Percentiles rank a stretch among this genome's conserved stretches.
These are phyloP conservation scores for Wickerhamiella alocasiicola DNA, from an alignment of 805 yeast species.

Conservation along the genomic window DNA sequence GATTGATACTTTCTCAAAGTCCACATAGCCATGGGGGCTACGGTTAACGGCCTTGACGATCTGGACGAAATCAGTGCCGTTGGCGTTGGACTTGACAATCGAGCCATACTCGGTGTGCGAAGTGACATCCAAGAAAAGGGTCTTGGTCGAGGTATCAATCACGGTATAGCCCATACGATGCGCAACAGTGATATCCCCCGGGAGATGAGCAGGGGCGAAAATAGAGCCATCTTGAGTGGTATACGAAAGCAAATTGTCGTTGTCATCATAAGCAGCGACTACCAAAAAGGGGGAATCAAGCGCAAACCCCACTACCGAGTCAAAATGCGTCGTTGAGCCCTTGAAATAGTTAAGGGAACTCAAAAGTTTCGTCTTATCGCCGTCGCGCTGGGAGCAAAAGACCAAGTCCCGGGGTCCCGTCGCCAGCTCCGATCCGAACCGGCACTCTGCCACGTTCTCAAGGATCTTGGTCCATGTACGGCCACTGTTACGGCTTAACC, in stretches of 20 bases:
- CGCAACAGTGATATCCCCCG: constrained; percentile 40
- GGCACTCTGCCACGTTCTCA: constrained; percentile 47
- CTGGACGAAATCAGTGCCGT: constrained; percentile 75
- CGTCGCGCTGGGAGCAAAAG: constrained; percentile 40
- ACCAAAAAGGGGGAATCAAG: constrained; percentile 57
- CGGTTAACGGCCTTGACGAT: constrained; percentile 64
- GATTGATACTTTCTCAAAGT: constrained; percentile 70
- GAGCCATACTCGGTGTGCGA: constrained; percentile 63
- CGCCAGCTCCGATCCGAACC: constrained; percentile 49
- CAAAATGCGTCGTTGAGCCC: constrained; percentile 31
- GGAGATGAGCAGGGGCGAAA: constrained; percentile 73
- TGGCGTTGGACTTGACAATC: constrained; percentile 74
- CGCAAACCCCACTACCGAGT: constrained; percentile 60
- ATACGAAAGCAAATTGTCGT: constrained; percentile 47
- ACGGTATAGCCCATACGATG: constrained; percentile 50
- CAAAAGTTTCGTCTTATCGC: constrained; percentile 23
- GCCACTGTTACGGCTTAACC: constrained; percentile 59
- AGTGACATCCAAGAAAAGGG: constrained; percentile 75
- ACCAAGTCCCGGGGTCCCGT: constrained; percentile 42
- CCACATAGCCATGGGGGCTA: constrained; percentile 62
- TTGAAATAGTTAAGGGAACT: constrained; percentile 46
- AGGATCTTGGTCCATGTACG: constrained; percentile 41
- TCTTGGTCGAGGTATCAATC: constrained; percentile 55
- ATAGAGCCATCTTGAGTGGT: constrained; percentile 66
- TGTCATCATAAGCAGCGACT: constrained; percentile 47